Conservation (phyloP, 192 early-diverging fungal species). For the Backusella mclennaniae region DNA sequence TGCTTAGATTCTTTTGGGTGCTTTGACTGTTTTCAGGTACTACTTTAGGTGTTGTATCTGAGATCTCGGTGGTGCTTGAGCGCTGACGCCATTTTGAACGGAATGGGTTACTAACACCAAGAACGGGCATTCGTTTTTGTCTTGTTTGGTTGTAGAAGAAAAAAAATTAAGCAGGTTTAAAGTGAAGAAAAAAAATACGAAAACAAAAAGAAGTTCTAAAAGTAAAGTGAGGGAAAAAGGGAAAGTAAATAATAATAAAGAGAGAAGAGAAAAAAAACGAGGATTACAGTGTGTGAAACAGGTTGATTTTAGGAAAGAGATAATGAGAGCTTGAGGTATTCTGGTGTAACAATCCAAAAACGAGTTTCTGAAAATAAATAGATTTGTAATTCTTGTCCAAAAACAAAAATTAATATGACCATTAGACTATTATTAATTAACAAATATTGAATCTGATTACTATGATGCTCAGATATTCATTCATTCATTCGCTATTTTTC, state of each 20-base stretch:
- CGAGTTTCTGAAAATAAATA: neutral
- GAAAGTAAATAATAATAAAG: neutral
- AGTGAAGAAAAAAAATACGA: neutral
- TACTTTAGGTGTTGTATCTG: neutral
- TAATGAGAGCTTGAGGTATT: neutral
- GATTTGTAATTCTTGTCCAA: neutral
- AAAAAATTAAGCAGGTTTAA: neutral
- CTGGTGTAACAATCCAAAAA: neutral
- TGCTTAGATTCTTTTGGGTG: neutral
- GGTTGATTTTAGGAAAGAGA: conserved; percentile 2
- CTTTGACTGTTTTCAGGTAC: neutral
- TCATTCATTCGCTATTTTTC: neutral
- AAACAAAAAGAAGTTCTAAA: neutral
- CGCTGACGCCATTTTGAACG: conserved; percentile 12
- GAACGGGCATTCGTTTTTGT: neutral
- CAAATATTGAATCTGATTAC: neutral
- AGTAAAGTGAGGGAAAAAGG: neutral
- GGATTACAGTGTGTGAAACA: conserved; percentile 8
- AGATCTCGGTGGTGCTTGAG: conserved; percentile 6
- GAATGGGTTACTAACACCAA: conserved; percentile 5
- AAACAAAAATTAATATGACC: neutral
- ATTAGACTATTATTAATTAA: too few relatives aligned
- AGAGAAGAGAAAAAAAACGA: conserved; percentile 2
- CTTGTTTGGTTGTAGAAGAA: neutral
- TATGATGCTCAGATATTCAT: neutral